Evolutionary conservation across 1,284 basidiomycete genomes (phyloP).

Genomic region (Malassezia pachydermatis): DNA sequence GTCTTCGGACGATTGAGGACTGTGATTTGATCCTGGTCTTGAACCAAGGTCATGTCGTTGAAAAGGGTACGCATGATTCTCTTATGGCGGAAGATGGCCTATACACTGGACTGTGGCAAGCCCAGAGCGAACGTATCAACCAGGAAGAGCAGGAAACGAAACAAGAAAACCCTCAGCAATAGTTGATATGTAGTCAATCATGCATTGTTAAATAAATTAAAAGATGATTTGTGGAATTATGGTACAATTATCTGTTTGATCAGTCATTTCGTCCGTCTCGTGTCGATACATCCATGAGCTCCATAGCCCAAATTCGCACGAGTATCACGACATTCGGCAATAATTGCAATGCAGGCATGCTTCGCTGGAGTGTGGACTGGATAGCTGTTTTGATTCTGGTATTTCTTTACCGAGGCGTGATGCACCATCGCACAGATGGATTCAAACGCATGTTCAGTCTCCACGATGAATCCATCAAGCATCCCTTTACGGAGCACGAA

Average conservation of each 20-base stretch:
- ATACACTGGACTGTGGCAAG: constrained; percentile 42
- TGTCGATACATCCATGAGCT: no score
- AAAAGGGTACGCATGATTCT: constrained; percentile 35
- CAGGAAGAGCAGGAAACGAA: neutral
- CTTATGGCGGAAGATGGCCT: constrained; percentile 29
- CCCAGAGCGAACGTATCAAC: constrained; percentile 19
- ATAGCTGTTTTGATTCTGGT: constrained; percentile 25
- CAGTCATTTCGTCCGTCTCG: no score
- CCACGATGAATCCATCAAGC: constrained; percentile 55
- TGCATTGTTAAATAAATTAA: no score
- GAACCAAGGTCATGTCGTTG: constrained; percentile 27
- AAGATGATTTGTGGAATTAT: no score
- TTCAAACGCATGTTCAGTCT: constrained; percentile 57
- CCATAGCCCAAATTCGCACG: no score
- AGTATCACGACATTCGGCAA: no score
- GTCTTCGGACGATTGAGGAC: constrained; percentile 78
- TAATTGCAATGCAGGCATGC: neutral
- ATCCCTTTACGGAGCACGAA: constrained; percentile 65
- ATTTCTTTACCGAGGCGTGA: constrained; percentile 51
- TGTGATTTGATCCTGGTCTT: constrained; percentile 51
- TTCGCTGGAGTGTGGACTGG: constrained; percentile 29
- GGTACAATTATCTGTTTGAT: no score
- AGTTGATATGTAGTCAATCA: no score
- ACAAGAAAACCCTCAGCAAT: neutral
- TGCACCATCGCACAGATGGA: constrained; percentile 62